phyloP scores from a whole-genome alignment of 768 basidiomycete species.

The Solioccasus polychromus region DNA sequence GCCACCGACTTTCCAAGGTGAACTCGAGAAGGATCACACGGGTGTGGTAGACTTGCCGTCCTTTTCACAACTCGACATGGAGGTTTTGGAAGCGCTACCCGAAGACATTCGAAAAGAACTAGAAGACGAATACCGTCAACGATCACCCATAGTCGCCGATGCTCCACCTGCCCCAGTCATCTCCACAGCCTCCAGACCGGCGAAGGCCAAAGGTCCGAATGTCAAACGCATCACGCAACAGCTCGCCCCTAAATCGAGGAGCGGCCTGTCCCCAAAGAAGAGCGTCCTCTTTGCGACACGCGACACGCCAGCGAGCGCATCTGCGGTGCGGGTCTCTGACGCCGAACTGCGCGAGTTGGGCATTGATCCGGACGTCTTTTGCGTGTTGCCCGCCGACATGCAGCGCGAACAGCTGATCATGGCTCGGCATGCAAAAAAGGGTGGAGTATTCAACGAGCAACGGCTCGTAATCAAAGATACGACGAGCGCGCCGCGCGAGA shows the following conservation, averaged over 20 bases:
- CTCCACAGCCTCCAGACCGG: slow-evolving; percentile 8
- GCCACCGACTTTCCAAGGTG: slow-evolving; percentile 35
- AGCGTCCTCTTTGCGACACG: slow-evolving; percentile 38
- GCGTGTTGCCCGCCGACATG: slow-evolving; percentile 56
- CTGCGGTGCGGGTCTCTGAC: slow-evolving; percentile 45
- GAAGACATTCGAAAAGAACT: slow-evolving; percentile 67
- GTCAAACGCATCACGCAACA: slow-evolving; percentile 61
- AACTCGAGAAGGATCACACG: slow-evolving; percentile 12
- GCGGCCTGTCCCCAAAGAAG: slow-evolving; percentile 38
- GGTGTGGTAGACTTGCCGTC: slow-evolving; percentile 51
- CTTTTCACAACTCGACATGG: slow-evolving; percentile 72
- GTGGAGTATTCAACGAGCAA: slow-evolving; percentile 38
- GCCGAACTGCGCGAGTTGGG: slow-evolving; percentile 59
- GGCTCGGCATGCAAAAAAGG: slow-evolving; percentile 47
- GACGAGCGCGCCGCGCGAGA: slow-evolving; percentile 29
- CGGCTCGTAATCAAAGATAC: slow-evolving; percentile 49
- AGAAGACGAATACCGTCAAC: slow-evolving; percentile 61
- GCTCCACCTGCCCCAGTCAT: neutral
- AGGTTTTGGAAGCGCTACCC: slow-evolving; percentile 69
- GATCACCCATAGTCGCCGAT: slow-evolving; percentile 43
- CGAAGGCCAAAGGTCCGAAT: slow-evolving; percentile 39
- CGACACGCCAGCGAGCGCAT: slow-evolving; percentile 22
- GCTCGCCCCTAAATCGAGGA: slow-evolving; percentile 53
- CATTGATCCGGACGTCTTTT: slow-evolving; percentile 75
- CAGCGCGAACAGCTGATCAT: slow-evolving; percentile 74